Base-by-base conservation (phyloP, 1,284 basidiomycete genomes). In the Malassezia globosa region DNA sequence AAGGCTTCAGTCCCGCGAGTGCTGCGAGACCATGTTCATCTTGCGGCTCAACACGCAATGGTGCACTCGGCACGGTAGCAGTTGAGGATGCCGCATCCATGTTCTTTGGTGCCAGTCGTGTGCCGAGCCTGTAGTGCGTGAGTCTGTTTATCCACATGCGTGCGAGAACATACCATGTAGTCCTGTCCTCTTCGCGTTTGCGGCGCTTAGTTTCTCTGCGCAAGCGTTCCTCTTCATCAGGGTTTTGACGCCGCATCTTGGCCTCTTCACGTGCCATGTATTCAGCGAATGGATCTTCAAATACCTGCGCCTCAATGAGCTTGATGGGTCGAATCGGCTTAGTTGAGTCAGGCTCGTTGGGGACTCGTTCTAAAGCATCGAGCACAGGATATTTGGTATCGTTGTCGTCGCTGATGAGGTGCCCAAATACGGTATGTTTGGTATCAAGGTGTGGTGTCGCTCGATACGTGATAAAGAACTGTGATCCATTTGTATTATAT, bases 341-440 rank as follows among this genome's bases (percentile, higher is more conserved):
- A 56, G 96, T 89, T 0, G 85, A 86, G 3, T 83, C 85, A 25
- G 82, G 79, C 66, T 89, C 85, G 18, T 82, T 76, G 0, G 86
- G 82, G 0, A 89, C 73, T 25, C 80, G 79, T 72, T 97, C 94
- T 29, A 97, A 75, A 7, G 82, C 79, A 61, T 85, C 80, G 4
- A 99, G 75, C 1, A 92, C 83, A 6, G 37, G 22, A 18, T 39
- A 48, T n/a, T n/a, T 16, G 21, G 31, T 24, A 16, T 27, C 34
- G 14, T 51, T 44, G 33, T 89, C 84, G 3, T 90, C 90, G 19
- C 90, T 90, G 0, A 96, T 87, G 61, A 94, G 88, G 10, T 50
- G 49, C 2, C 94, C 92, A 68, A 99, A 99, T 1, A 96, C 90
- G 0, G 90, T 94, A 67, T 94, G 87, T 61, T 88, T 87, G 82